phyloP scores from a whole-genome alignment of 352 stramenopile genomes.

The Phytophthora tentaculata region DNA sequence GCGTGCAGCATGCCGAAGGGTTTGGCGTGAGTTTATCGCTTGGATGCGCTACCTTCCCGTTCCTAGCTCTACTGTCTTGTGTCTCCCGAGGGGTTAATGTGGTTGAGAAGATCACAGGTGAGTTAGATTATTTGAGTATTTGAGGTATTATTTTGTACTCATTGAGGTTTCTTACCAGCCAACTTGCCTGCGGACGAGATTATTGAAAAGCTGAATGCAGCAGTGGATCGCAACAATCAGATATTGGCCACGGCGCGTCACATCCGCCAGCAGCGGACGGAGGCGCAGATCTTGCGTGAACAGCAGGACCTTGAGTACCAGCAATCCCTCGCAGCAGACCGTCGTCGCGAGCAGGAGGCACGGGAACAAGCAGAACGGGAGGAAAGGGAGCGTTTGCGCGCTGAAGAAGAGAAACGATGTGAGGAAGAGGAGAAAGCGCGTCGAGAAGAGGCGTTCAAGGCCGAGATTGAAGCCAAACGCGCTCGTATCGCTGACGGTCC shows the following conservation, averaged over 20 bases:
- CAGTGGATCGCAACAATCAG: slow-evolving; percentile 79
- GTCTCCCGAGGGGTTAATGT: slow-evolving; percentile 81
- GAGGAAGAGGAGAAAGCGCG: slow-evolving; percentile 36
- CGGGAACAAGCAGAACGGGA: slow-evolving; percentile 54
- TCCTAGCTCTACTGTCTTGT: slow-evolving; percentile 80
- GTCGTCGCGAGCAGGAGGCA: slow-evolving; percentile 68
- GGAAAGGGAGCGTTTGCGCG: slow-evolving; percentile 42
- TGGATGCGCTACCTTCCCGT: slow-evolving; percentile 83
- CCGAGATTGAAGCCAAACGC: slow-evolving; percentile 69
- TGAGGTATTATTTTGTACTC: not conserved
- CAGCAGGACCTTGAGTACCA: slow-evolving; percentile 95
- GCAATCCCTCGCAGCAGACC: slow-evolving; percentile 91
- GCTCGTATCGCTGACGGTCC: slow-evolving; percentile 49
- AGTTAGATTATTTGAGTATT: not conserved
- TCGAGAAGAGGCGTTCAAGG: slow-evolving; percentile 41
- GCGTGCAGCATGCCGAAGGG: slow-evolving; percentile 78
- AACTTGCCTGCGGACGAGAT: slow-evolving; percentile 65
- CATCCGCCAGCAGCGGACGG: slow-evolving; percentile 73
- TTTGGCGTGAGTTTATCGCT: slow-evolving; percentile 86
- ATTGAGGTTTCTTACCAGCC: slow-evolving; percentile 37
- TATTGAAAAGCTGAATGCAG: slow-evolving; percentile 62
- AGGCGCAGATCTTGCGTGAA: slow-evolving; percentile 88
- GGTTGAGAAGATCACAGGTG: slow-evolving; percentile 87
- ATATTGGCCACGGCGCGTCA: slow-evolving; percentile 73
- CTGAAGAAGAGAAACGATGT: slow-evolving; percentile 48